Conservation (phyloP, 1,139 yeast species). For the Scheffersomyces cryptocercus region DNA sequence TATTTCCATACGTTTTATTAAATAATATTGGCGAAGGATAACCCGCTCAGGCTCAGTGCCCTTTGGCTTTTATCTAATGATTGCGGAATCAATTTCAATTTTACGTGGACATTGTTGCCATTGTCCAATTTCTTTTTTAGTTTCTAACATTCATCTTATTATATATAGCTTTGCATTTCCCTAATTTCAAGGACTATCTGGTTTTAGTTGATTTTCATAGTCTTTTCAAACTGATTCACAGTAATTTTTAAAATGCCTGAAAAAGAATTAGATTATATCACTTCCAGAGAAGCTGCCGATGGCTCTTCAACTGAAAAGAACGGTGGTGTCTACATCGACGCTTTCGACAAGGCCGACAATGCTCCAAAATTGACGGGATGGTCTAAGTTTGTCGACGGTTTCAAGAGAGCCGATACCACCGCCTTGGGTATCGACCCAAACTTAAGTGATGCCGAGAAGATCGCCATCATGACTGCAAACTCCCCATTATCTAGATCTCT, state of each 20-base stretch:
- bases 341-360: conserved; percentile 33
- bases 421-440: conserved; percentile 65
- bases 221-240: too few relatives aligned
- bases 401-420: conserved; percentile 51
- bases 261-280: conserved; percentile 45
- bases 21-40: too few relatives aligned
- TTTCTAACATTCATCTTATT: too few relatives aligned
- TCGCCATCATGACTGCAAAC: conserved; percentile 65
- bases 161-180: not conserved
- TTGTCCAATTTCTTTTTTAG: too few relatives aligned
- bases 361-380: conserved; percentile 34
- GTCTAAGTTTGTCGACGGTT: conserved; percentile 52
- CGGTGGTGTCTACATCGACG: conserved; percentile 46
- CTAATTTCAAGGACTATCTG: not conserved
- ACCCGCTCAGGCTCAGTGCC: too few relatives aligned
- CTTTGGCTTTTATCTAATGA: too few relatives aligned
- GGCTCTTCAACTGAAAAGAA: conserved; percentile 39
- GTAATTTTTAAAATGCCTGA: conserved; percentile 30
- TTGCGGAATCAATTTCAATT: too few relatives aligned
- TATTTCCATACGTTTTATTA: too few relatives aligned
- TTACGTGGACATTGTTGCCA: too few relatives aligned
- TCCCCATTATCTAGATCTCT: conserved; percentile 69
- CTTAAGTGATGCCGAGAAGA: conserved; percentile 65
- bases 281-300: conserved; percentile 39
- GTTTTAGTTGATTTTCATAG: not conserved